These are phyloP conservation scores for Chlamydomonas sp. DNA, from an alignment of 139 green algal genomes.

Conservation along the genomic window DNA sequence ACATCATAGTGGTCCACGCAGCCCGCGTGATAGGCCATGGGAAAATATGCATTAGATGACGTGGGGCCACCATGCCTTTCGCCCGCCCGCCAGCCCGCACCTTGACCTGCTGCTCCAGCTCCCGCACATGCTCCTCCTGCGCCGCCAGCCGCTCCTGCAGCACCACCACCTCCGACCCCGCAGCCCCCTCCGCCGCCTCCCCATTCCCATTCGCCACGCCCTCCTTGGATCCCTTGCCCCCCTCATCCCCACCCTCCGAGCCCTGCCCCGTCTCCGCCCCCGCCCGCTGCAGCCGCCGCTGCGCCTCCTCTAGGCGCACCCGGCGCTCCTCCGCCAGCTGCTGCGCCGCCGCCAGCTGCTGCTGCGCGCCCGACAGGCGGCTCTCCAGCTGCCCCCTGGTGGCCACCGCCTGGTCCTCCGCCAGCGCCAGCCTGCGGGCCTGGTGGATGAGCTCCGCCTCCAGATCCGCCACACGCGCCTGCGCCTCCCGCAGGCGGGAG, in stretches of 20 bases:
- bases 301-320: neutral
- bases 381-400: neutral
- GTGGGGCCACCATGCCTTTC: neutral
- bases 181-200: neutral
- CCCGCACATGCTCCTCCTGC: neutral
- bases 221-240: neutral
- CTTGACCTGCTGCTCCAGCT: constrained; percentile 4
- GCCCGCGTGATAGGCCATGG: neutral
- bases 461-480: constrained; percentile 4
- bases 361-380: constrained; percentile 9
- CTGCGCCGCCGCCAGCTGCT: constrained; percentile 5
- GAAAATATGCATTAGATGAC: neutral
- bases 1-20: no score
- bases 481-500: neutral
- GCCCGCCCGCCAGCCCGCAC: neutral
- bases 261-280: neutral
- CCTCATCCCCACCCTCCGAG: neutral
- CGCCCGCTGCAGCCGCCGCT: neutral
- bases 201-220: neutral
- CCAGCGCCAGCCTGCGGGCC: constrained; percentile 10
- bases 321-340: neutral
- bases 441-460: constrained; percentile 18
- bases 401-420: constrained; percentile 20
- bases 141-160: constrained; percentile 9
- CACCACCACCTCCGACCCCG: neutral